Evolutionary conservation across 257 asterid species (phyloP).

Genomic region (Forsythia suspensa): DNA sequence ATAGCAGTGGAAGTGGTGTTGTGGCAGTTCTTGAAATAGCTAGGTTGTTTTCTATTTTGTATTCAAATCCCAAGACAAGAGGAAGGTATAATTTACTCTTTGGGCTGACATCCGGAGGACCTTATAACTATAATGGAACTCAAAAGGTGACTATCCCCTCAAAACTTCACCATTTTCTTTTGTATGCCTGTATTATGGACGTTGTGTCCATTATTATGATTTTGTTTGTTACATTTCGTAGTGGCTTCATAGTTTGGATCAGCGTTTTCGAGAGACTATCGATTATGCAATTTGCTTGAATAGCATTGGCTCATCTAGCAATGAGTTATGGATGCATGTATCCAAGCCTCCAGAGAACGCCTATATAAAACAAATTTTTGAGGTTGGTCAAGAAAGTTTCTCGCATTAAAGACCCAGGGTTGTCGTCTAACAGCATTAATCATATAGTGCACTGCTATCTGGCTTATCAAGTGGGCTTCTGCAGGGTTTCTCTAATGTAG

Average conservation of each 20-base stretch:
- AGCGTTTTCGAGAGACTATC: conserved; percentile 83
- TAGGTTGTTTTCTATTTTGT: conserved; percentile 82
- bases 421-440: neutral
- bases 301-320: conserved; percentile 66
- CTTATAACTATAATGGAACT: conserved; percentile 91
- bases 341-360: conserved; percentile 93
- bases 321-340: conserved; percentile 79
- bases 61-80: conserved; percentile 88
- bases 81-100: conserved; percentile 87
- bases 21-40: conserved; percentile 91
- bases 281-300: conserved; percentile 95
- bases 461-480: conserved; percentile 25
- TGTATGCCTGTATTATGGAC: neutral
- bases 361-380: conserved; percentile 79
- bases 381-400: conserved; percentile 46
- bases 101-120: conserved; percentile 95
- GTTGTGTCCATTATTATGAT: conserved; percentile 30
- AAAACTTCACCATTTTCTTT: conserved; percentile 6
- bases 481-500: conserved; percentile 83
- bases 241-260: conserved; percentile 96
- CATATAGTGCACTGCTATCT: conserved; percentile 17
- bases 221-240: conserved; percentile 30
- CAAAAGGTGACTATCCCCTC: conserved; percentile 53
- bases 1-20: conserved; percentile 94
- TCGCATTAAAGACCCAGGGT: neutral